Percentiles rank a stretch among this genome's conserved stretches.
phyloP scores from a whole-genome alignment of 2,329 filamentous ascomycete species.

The Colletotrichum nymphaeae region DNA sequence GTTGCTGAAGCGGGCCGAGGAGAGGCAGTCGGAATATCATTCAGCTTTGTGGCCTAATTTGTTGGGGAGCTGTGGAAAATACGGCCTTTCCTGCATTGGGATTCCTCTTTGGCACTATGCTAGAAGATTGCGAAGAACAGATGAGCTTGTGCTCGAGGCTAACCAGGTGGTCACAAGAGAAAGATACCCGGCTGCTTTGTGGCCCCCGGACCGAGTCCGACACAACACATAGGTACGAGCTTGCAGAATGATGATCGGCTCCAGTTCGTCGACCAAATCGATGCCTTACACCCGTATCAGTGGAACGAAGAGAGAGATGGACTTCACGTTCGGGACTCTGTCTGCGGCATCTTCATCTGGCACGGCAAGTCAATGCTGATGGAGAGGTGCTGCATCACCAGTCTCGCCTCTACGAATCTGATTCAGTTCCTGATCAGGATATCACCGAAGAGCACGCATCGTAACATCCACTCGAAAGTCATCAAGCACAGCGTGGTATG shows the following conservation, averaged over 20 bases:
- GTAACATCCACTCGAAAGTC: slow-evolving; percentile 4
- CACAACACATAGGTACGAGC: background rate
- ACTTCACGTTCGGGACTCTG: background rate
- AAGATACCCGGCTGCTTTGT: background rate
- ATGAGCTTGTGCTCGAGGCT: background rate
- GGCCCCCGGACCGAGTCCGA: background rate
- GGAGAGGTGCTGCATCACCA: background rate
- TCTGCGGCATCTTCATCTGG: background rate
- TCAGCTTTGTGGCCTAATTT: background rate
- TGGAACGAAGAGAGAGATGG: background rate
- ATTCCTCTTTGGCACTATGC: background rate
- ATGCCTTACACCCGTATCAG: background rate
- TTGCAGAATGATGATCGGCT: background rate
- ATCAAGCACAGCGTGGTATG: slow-evolving; percentile 26
- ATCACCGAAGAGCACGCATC: background rate
- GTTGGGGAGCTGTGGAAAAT: background rate
- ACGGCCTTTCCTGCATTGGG: background rate
- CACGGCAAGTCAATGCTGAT: background rate
- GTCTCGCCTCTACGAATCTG: background rate
- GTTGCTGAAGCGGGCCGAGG: background rate
- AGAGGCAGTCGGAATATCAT: background rate
- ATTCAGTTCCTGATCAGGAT: background rate
- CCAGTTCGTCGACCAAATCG: background rate
- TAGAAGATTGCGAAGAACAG: background rate
- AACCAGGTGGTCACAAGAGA: background rate